These are phyloP conservation scores for Thamnidium elegans DNA, from an alignment of 192 early-diverging fungal genomes.

Conservation along the genomic window DNA sequence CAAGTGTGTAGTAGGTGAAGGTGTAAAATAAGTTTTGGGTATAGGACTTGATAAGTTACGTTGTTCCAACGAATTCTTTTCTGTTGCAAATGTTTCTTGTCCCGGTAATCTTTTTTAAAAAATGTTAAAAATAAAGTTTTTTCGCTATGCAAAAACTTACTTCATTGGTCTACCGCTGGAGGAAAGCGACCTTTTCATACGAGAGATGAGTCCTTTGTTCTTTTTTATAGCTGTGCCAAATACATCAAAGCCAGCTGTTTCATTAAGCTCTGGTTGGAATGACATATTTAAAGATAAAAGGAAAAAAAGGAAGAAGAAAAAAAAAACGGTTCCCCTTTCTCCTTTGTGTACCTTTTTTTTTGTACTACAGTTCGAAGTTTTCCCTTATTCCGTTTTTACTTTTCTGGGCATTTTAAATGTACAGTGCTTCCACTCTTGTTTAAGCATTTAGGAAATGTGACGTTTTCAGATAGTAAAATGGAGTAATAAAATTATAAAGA, in stretches of 20 bases:
- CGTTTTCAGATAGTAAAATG: no score
- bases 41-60: slow-evolving; percentile 1
- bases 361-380: no score
- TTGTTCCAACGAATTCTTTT: not conserved
- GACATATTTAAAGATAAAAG: not conserved
- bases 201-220: slow-evolving; percentile 6
- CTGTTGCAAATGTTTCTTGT: not conserved
- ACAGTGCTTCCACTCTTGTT: no score
- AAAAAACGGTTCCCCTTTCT: no score
- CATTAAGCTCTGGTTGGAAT: not conserved
- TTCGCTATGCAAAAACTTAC: not conserved
- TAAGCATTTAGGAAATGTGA: no score
- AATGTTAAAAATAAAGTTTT: not conserved
- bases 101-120: slow-evolving; percentile 3
- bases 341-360: no score
- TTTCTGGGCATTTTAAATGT: no score
- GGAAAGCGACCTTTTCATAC: slow-evolving; percentile 19
- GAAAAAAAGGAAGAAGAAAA: not conserved
- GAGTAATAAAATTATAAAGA: no score
- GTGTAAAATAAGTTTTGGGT: not conserved
- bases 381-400: no score
- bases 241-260: slow-evolving; percentile 7
- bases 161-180: slow-evolving; percentile 4
- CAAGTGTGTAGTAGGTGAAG: not conserved
- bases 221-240: slow-evolving; percentile 4